Percentiles rank a stretch among this genome's conserved stretches.
These are phyloP conservation scores for Globisporangium cederbergense DNA, from an alignment of 352 stramenopile species.

Conservation along the genomic window DNA sequence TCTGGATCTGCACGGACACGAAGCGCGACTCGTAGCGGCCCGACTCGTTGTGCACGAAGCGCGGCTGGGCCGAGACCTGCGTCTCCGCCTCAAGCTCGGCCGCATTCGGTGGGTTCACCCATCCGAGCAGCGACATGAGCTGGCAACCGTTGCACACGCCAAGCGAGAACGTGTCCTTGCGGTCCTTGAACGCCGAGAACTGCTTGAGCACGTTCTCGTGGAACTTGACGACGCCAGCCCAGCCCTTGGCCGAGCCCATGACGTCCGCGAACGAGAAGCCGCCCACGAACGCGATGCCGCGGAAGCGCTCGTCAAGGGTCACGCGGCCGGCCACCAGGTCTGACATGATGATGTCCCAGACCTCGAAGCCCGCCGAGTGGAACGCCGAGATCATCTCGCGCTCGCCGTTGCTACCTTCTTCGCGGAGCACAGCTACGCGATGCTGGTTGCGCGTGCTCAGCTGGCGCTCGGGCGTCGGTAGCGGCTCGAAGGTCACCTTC, in stretches of 20 bases:
- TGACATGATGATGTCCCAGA: constrained; percentile 98
- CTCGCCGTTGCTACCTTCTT: constrained; percentile 99
- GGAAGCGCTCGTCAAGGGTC: constrained; percentile 92
- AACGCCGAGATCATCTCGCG: constrained; percentile 98
- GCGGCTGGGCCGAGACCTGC: constrained; percentile 68
- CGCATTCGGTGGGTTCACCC: constrained; percentile 83
- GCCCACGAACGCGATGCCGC: constrained; percentile 97
- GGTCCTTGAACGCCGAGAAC: constrained; percentile 95
- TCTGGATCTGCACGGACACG: constrained; percentile 93
- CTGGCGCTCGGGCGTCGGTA: constrained; percentile 77
- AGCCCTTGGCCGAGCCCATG: constrained; percentile 98
- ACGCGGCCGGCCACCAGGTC: constrained; percentile 93
- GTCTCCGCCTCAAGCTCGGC: constrained; percentile 51
- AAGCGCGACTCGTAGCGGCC: constrained; percentile 97
- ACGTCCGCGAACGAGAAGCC: constrained; percentile 99
- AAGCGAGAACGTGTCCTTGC: constrained; percentile 97
- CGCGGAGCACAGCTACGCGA: constrained; percentile 95
- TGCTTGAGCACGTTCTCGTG: constrained; percentile 94
- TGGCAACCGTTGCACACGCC: constrained; percentile 99
- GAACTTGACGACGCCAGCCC: constrained; percentile 97
- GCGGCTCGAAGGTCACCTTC: constrained; percentile 89
- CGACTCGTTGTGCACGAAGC: constrained; percentile 98
- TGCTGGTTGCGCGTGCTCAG: constrained; percentile 84
- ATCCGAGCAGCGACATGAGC: constrained; percentile 98
- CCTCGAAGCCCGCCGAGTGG: constrained; percentile 95